phyloP scores from a whole-genome alignment of 163 green algal genomes.

The Chloromonas sp. region DNA sequence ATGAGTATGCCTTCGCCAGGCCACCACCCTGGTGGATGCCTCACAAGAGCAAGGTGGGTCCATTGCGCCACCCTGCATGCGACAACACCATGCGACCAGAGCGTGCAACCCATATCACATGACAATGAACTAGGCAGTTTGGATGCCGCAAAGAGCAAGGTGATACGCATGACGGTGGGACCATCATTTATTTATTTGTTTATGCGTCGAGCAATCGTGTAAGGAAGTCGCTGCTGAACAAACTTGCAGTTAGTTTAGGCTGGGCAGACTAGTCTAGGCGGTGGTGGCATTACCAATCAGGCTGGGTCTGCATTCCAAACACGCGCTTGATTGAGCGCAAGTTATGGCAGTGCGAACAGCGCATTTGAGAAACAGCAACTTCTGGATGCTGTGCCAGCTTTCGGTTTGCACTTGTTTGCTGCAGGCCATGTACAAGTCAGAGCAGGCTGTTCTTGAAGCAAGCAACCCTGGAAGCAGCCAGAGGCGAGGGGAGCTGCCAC shows the following conservation, averaged over 20 bases:
- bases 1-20: not conserved
- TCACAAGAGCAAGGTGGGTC: not conserved
- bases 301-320: not conserved
- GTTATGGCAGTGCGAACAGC: not conserved
- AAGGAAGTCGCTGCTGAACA: too few species aligned
- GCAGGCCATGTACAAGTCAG: conserved; percentile 1
- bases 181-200: too few species aligned
- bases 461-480: not conserved
- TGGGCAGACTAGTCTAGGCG: too few species aligned
- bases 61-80: not conserved
- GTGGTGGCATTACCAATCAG: not conserved
- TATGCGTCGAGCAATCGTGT: too few species aligned
- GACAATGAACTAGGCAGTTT: too few species aligned
- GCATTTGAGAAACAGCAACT: too few species aligned
- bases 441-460: not conserved
- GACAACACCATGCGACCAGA: too few species aligned
- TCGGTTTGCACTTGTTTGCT: not conserved
- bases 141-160: too few species aligned
- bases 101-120: too few species aligned
- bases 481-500: not conserved
- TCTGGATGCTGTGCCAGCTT: too few species aligned
- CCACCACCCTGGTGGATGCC: not conserved
- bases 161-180: too few species aligned
- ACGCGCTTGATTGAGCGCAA: not conserved
- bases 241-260: too few species aligned